Conservation (phyloP, 2,329 filamentous ascomycete genomes). For the Fusarium nelsonii region DNA sequence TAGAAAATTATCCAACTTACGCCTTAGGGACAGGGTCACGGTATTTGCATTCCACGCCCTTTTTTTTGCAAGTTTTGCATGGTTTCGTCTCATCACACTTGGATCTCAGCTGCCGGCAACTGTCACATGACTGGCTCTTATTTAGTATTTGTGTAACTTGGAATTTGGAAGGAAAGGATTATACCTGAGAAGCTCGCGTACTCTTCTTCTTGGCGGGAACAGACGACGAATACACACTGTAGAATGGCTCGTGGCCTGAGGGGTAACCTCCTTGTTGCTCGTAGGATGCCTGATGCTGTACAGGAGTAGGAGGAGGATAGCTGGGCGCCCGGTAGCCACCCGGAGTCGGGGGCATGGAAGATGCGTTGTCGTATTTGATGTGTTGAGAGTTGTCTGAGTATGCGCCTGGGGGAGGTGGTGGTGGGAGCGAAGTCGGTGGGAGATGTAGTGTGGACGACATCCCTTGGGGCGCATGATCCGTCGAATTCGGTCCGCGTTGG, state of each 20-base stretch:
- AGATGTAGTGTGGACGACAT: conserved; percentile 52
- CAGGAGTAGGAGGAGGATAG: conserved; percentile 58
- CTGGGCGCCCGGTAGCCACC: conserved; percentile 57
- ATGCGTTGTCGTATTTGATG: conserved; percentile 65
- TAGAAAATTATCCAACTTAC: conserved; percentile 62
- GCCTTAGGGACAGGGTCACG: conserved; percentile 92
- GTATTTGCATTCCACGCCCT: conserved; percentile 85
- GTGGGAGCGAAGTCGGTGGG: conserved; percentile 50
- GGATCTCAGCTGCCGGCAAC: conserved; percentile 86
- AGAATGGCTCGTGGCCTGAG: conserved; percentile 54
- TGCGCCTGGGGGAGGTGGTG: conserved; percentile 49
- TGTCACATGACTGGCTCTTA: conserved; percentile 82
- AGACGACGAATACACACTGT: conserved; percentile 59
- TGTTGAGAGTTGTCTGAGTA: conserved; percentile 65
- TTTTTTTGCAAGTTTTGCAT: conserved; percentile 89
- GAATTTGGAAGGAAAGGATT: not conserved
- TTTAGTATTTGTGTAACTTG: conserved; percentile 25
- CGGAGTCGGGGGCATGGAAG: conserved; percentile 60
- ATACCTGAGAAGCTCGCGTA: conserved; percentile 73
- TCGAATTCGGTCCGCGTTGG: conserved; percentile 65
- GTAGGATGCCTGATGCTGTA: conserved; percentile 56
- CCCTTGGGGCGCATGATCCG: conserved; percentile 58
- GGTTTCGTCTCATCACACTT: conserved; percentile 91
- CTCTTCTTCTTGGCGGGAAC: conserved; percentile 68
- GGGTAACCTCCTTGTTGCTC: conserved; percentile 52